Base-by-base conservation (phyloP, 352 stramenopile species). In the Pythium diclinum region DNA sequence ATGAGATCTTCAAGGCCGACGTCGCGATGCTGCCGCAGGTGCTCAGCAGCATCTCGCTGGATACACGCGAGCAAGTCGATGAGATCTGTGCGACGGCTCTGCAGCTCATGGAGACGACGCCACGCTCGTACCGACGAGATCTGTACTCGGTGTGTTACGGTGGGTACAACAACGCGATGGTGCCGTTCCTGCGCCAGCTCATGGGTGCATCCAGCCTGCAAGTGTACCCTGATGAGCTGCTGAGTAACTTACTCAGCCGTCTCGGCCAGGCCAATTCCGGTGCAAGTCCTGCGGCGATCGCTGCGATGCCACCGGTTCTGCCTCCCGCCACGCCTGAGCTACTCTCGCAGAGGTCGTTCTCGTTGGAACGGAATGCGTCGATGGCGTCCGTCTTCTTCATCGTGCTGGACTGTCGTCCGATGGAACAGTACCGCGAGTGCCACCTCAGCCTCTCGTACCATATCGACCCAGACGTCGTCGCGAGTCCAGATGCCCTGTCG, bases 401-500 rank as follows among this genome's bases (percentile, higher is more conserved):
- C 53, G 79, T 95, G 17, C 56, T 96, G 30, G 88, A 96, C 59
- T 96, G 88, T 38, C 82, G 88, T 0, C 77, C 83, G 11, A 68
- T 82, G 6, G 79, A 89, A 28, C 79, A 93, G 28, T 96, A 90
- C 49, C 74, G 82, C 38, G 80, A 87, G 56, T 95, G 76, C 25
- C 86, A 96, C 56, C 64, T 96, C 23, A 93, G 77, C 44, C 72
- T 94, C 17, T 96, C 88, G 47, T 92, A 95, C 64, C 85, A 96
- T 57, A 89, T 96, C 10, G 86, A 95, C 53, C 88, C 88, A 38
- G 85, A 86, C 16, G 75, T 95, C 19, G 79, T 90, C 23, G 72
- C 70, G 11, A 87, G 75, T 34, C 85, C 88, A 5, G 86, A 95
- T 52, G 85, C 77, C 9, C 65, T 96, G 16, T 76, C 83, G 19